Conservation (phyloP, 805 yeast genomes). For the Lachancea kluyveri region DNA sequence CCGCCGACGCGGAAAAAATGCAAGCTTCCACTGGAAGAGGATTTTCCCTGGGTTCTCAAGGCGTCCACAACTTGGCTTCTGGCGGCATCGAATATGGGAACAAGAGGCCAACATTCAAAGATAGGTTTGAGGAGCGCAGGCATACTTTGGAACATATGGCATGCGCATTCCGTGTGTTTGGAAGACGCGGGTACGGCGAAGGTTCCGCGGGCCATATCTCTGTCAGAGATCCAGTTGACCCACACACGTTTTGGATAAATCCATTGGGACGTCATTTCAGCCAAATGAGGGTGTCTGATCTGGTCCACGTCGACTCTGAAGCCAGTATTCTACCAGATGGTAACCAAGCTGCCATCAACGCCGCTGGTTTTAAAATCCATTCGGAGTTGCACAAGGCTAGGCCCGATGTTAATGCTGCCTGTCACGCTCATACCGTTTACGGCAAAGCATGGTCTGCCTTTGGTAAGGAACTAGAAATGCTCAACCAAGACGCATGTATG, state of each 20-base stretch:
- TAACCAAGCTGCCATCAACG: slow-evolving; percentile 44
- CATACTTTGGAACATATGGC: slow-evolving; percentile 60
- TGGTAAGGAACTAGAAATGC: slow-evolving; percentile 63
- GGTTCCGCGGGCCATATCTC: slow-evolving; percentile 87
- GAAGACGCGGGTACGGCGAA: slow-evolving; percentile 68
- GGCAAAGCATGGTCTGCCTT: slow-evolving; percentile 62
- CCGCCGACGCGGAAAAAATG: not conserved
- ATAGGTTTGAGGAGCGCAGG: slow-evolving; percentile 16
- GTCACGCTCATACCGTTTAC: slow-evolving; percentile 57
- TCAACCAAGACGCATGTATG: slow-evolving; percentile 68
- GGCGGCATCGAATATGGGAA: slow-evolving; percentile 15
- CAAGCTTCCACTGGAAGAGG: slow-evolving; percentile 1
- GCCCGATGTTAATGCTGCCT: slow-evolving; percentile 63
- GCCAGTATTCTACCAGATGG: slow-evolving; percentile 53
- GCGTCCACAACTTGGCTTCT: slow-evolving; percentile 16
- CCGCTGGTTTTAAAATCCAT: slow-evolving; percentile 65
- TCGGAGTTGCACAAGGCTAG: slow-evolving; percentile 57
- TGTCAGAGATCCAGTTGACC: slow-evolving; percentile 75
- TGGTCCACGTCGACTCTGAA: slow-evolving; percentile 54
- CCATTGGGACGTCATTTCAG: slow-evolving; percentile 78
- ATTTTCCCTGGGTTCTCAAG: slow-evolving; percentile 10
- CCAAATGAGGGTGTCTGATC: slow-evolving; percentile 50
- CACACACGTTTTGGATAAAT: slow-evolving; percentile 83
- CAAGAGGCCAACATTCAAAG: slow-evolving; percentile 14
- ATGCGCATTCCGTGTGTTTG: slow-evolving; percentile 76